Base-by-base conservation (phyloP, 345 rosid genomes). In the Ricinus communis region DNA sequence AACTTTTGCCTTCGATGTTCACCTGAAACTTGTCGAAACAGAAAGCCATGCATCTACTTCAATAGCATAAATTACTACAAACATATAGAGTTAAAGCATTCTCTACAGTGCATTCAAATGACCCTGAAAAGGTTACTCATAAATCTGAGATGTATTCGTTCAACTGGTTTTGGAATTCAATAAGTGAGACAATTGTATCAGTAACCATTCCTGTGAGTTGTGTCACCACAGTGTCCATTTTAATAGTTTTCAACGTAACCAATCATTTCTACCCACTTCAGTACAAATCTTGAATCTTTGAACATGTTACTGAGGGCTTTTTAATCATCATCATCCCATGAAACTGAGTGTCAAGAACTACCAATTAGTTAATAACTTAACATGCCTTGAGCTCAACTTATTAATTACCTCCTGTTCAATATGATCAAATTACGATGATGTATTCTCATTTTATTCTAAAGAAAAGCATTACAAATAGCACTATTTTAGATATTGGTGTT, bases 1-100 rank as follows among this genome's bases (percentile, higher is more conserved):
- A 82, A 52, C 80, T 85, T 78, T 85, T 88, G 83, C 81, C 87
- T 74, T 86, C 85, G 69, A 69, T 86, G 75, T 82, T 82, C 64
- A 77, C 93, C 96, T 87, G 89, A 78, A 80, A 75, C 31, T 38
- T 71, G 54, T 70, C 65, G 41, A 50, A 53, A 72, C 77, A 81
- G 71, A 77, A 79, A 69, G 68, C 66, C 73, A 73, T 71, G 78
- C 79, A 58, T 56, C 81, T 72, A 69, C 69, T 74, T 65, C 65
- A 22, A 77, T 74, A 43, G 63, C 80, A 74, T 79, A 72, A 68
- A 74, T 69, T 82, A 60, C 81, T 57, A 38, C 61, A 36, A 59
- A 69, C 62, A 73, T 62, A n/a, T 38, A 63, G 65, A 50, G 63
- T 59, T 63, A 71, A 76, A 76, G 70, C 33, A 55, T 66, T 70